These are phyloP conservation scores for Diplotaxis tenuifolia DNA, from an alignment of 345 rosid genomes.

Conservation along the genomic window DNA sequence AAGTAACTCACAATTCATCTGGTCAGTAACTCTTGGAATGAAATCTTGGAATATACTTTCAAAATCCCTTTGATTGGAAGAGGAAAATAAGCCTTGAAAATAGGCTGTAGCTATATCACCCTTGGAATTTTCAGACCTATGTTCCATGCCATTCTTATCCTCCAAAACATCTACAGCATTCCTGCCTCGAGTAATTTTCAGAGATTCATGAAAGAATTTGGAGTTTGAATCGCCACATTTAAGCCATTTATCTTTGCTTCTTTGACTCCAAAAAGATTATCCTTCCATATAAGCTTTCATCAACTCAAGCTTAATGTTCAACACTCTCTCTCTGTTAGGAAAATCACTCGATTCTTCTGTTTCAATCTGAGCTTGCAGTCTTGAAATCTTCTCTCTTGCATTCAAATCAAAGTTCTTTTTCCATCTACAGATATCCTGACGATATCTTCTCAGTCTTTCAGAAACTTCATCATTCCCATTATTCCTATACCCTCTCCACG, in stretches of 20 bases:
- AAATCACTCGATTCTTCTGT: neutral
- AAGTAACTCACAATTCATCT: neutral
- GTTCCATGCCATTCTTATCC: no score
- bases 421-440: no score
- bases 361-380: neutral
- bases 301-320: no score
- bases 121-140: neutral
- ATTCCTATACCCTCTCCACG: neutral
- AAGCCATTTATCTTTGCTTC: neutral
- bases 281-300: neutral
- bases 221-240: neutral
- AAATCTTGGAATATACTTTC: neutral
- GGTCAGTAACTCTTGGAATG: neutral
- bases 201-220: no score
- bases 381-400: no score
- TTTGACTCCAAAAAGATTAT: neutral
- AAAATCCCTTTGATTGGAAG: no score
- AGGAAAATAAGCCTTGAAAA: neutral
- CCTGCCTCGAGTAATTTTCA: neutral
- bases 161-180: no score
- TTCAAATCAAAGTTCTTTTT: no score
- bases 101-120: neutral
- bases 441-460: no score
- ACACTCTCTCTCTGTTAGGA: neutral
- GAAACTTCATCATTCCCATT: no score